These are phyloP conservation scores for Citrullus colocynthis DNA, from an alignment of 306 rosid species.

Conservation along the genomic window DNA sequence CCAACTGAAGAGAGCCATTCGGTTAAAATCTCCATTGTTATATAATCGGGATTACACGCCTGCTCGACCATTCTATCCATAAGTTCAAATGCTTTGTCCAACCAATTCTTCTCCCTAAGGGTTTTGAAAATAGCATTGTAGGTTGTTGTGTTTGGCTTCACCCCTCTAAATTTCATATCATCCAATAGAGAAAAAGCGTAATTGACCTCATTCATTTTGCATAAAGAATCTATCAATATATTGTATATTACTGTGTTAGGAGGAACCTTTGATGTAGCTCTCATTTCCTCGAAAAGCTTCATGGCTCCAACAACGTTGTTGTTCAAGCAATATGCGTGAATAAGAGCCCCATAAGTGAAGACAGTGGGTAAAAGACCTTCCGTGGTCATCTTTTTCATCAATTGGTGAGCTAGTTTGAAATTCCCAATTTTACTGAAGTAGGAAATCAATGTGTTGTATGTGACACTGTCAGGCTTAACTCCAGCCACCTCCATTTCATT, in stretches of 20 bases:
- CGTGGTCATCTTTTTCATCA: conserved; percentile 43
- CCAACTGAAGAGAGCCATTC: conserved; percentile 60
- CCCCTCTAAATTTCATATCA: conserved; percentile 44
- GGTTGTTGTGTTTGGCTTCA: conserved; percentile 41
- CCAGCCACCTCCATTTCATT: conserved; percentile 52
- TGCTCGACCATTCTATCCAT: conserved; percentile 58
- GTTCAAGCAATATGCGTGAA: conserved; percentile 54
- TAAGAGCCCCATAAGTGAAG: conserved; percentile 58
- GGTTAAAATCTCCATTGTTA: conserved; percentile 63
- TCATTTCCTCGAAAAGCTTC: conserved; percentile 47
- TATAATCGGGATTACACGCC: conserved; percentile 53
- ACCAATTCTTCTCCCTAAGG: conserved; percentile 27
- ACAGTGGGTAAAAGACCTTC: conserved; percentile 51
- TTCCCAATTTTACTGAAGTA: conserved; percentile 47
- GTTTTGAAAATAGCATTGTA: conserved; percentile 56
- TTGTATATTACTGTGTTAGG: conserved; percentile 58
- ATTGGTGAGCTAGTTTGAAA: conserved; percentile 19
- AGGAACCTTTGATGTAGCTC: conserved; percentile 30
- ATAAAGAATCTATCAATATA: conserved; percentile 46
- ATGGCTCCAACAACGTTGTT: conserved; percentile 39
- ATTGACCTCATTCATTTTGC: conserved; percentile 39
- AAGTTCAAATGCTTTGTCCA: conserved; percentile 39
- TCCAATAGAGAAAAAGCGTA: conserved; percentile 42
- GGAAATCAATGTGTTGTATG: conserved; percentile 66
- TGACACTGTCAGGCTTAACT: conserved; percentile 48